Percentiles rank a stretch among this genome's conserved stretches.
Evolutionary conservation across 768 basidiomycete species (phyloP).

Genomic region (Pisolithus marmoratus): DNA sequence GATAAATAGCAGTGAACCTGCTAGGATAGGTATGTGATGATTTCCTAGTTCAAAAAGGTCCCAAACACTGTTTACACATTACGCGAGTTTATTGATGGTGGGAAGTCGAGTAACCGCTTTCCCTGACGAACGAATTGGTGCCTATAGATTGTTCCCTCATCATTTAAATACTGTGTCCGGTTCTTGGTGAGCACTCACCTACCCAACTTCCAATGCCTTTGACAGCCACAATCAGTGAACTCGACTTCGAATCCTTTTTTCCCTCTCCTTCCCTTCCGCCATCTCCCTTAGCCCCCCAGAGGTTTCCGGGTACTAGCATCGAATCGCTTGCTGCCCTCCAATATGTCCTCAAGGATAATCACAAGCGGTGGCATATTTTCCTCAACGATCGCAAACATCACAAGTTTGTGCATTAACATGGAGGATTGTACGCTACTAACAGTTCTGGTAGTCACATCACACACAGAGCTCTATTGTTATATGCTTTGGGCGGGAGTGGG

Average conservation of each 20-base stretch:
- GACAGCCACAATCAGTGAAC: neutral
- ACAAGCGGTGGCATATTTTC: constrained; percentile 43
- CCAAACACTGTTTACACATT: too few species aligned
- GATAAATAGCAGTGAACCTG: too few species aligned
- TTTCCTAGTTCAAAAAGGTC: too few species aligned
- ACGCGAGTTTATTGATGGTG: too few species aligned
- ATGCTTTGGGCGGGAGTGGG: constrained; percentile 20
- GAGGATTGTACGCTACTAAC: neutral
- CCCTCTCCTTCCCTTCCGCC: constrained; percentile 6
- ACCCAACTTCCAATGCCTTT: neutral
- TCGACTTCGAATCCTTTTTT: constrained; percentile 3
- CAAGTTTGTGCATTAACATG: constrained; percentile 34
- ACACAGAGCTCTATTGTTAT: constrained; percentile 26
- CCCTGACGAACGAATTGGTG: too few species aligned
- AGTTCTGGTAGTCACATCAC: constrained; percentile 18
- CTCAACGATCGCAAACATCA: constrained; percentile 43
- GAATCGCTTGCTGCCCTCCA: constrained; percentile 26
- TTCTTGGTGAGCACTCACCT: too few species aligned
- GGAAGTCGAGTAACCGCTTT: too few species aligned
- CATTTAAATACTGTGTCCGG: too few species aligned
- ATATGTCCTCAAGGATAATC: constrained; percentile 42
- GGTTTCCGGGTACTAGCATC: constrained; percentile 8
- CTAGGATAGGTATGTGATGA: too few species aligned
- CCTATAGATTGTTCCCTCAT: too few species aligned
- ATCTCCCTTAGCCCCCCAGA: neutral